Base-by-base conservation (phyloP, 164 flowering plant species). In the Akebia trifoliata region DNA sequence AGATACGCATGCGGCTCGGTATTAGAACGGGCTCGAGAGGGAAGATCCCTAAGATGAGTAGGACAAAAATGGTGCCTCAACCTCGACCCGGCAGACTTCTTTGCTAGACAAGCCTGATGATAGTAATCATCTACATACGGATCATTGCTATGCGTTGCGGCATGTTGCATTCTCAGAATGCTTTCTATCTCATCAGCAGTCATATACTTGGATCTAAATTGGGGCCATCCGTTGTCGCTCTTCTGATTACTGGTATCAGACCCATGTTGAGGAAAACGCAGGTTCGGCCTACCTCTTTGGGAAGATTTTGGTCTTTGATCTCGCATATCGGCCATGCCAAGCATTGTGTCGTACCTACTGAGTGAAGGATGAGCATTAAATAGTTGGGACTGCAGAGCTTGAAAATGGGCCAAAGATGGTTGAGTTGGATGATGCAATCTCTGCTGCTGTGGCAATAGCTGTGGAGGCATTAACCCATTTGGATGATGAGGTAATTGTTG, bases 41-140 rank as follows among this genome's bases (percentile, higher is more conserved):
- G 84, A 47, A 78, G 70, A 29, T 92, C 98, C 58, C 75, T 76
- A 52, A 85, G 64, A 59, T 82, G 81, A 37, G 78, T 67, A 22
- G 98, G 98, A 64, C 84, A 89, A 67, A 89, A 89, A 57, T 69
- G 81, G 34, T 74, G 78, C 47, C 69, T 89, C 62, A 74, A 34
- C 65, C 78, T 81, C 36, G 95, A 71, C 8, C 84, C 90, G 59
- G 86, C 28, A 54, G 90, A 62, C 40, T 79, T 89, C 69, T 83
- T 87, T 7, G 86, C 77, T 37, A 92, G 82, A 59, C 90, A 64
- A 36, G 98, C 98, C 75, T 82, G 98, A 56, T 87, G 89, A 64
- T 89, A 92, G 74, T 89, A 92, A 69, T 92, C 96, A 64, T 92
- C 89, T 17, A 84, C 61, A 47, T 92, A 92, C 1, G 95, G 96